These are phyloP conservation scores for Leccinum arenicola DNA, from an alignment of 768 basidiomycete species.

Conservation along the genomic window DNA sequence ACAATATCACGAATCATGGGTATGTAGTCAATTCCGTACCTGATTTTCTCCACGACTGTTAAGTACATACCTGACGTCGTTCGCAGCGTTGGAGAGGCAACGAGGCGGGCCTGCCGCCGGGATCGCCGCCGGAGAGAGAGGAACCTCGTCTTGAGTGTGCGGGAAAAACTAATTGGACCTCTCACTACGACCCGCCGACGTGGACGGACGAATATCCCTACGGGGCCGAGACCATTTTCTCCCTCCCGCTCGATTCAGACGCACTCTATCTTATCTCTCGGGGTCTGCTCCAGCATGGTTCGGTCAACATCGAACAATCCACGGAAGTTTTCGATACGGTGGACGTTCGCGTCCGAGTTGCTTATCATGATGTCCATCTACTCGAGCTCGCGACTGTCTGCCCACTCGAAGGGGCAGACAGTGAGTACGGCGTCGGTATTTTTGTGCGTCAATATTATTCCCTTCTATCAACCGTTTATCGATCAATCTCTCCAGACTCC, in stretches of 20 bases:
- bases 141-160: constrained; percentile 12
- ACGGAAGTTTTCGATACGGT: constrained; percentile 26
- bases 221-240: constrained; percentile 27
- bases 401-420: constrained; percentile 22
- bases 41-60: neutral
- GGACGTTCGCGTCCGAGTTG: constrained; percentile 28
- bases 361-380: constrained; percentile 14
- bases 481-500: constrained; percentile 32
- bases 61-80: neutral
- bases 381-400: constrained; percentile 31
- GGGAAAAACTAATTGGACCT: constrained; percentile 20
- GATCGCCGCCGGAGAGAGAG: neutral
- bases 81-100: constrained; percentile 8
- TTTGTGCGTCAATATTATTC: constrained; percentile 25
- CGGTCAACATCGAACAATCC: constrained; percentile 30
- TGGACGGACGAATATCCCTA: constrained; percentile 22
- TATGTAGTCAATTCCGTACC: neutral
- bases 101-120: neutral
- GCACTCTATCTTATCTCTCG: constrained; percentile 30
- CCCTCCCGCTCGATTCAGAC: constrained; percentile 32
- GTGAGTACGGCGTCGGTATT: constrained; percentile 32
- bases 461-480: neutral
- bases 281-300: constrained; percentile 28
- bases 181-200: constrained; percentile 21
- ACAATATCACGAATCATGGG: constrained; percentile 2